These are phyloP conservation scores for Pyricularia pennisetigena DNA, from an alignment of 2,329 filamentous ascomycete genomes.

Conservation along the genomic window DNA sequence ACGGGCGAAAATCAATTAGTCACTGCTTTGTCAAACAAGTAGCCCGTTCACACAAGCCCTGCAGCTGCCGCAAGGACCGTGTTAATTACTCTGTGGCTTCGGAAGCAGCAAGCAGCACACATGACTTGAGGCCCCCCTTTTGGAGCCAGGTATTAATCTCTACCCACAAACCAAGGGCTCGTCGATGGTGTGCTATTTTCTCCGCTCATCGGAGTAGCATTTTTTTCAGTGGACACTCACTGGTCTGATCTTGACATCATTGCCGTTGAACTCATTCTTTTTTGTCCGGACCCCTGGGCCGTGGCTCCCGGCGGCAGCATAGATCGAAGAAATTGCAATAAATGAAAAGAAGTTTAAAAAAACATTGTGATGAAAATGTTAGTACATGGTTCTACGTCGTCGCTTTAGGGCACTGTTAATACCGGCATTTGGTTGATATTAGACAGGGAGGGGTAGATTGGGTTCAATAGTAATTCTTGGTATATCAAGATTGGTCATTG, in stretches of 20 bases:
- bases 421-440: not conserved
- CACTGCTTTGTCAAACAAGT: not conserved
- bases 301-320: not conserved
- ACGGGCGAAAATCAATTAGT: not conserved
- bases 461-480: not conserved
- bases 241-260: not conserved
- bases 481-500: not conserved
- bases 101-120: not conserved
- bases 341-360: not conserved
- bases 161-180: not conserved
- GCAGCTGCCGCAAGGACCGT: not conserved
- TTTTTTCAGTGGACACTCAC: not conserved
- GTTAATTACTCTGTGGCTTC: not conserved
- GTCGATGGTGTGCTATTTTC: not conserved
- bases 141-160: not conserved
- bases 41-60: not conserved
- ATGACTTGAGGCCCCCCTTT: not conserved
- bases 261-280: not conserved
- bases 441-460: not conserved
- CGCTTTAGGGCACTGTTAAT: not conserved
- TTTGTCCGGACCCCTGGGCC: not conserved
- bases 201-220: not conserved
- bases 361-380: not conserved
- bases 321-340: not conserved
- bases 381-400: not conserved